phyloP scores from a whole-genome alignment of 2,329 filamentous ascomycete species.

The Epichloe glyceriae region DNA sequence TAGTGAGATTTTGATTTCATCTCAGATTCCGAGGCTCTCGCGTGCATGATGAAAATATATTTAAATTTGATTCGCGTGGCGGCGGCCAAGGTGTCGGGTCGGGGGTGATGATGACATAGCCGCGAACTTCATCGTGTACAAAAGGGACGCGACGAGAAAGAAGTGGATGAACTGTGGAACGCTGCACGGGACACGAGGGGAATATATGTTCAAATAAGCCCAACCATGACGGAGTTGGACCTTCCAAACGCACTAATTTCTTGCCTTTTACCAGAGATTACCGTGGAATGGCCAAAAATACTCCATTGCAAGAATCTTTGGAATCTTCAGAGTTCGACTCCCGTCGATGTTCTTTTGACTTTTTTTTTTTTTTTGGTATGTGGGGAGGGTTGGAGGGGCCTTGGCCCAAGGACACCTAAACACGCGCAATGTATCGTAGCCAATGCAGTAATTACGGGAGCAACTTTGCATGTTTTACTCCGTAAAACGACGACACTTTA shows the following conservation, averaged over 20 bases:
- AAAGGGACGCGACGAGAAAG: too few species aligned
- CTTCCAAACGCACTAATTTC: constrained; percentile 10
- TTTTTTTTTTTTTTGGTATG: neutral
- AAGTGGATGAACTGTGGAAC: neutral
- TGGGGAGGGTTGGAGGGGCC: too few species aligned
- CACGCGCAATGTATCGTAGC: too few species aligned
- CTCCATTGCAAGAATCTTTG: constrained; percentile 8
- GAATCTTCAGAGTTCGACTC: constrained; percentile 5
- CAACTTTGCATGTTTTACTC: too few species aligned
- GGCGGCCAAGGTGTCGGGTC: too few species aligned
- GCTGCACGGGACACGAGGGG: neutral
- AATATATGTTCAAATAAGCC: neutral
- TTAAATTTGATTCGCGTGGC: neutral
- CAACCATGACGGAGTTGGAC: constrained; percentile 1
- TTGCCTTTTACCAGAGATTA: constrained; percentile 11
- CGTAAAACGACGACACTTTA: too few species aligned
- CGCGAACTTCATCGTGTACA: neutral
- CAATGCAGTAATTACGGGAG: too few species aligned
- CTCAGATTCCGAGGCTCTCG: neutral
- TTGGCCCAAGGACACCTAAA: too few species aligned
- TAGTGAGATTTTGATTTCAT: neutral
- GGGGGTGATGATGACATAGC: neutral
- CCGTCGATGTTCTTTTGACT: neutral
- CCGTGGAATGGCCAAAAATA: constrained; percentile 9
- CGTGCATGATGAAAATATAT: neutral